These are phyloP conservation scores for Psilocybe cubensis DNA, from an alignment of 768 basidiomycete genomes.

Conservation along the genomic window DNA sequence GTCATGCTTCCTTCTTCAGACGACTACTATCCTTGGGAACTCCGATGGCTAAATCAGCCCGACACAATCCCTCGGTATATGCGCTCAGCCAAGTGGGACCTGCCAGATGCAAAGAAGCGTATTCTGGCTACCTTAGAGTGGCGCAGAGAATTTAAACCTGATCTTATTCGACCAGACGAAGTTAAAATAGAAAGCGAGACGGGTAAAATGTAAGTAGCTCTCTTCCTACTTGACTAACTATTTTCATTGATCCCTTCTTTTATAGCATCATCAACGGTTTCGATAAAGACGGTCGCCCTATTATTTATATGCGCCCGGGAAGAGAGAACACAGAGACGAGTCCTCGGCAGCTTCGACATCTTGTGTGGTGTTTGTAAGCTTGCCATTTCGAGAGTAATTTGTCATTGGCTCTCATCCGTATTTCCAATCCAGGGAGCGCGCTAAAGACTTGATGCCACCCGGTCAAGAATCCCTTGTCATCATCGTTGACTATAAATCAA, in stretches of 20 bases:
- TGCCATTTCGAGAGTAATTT: not conserved
- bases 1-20: constrained; percentile 68
- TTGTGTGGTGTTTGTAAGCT: constrained; percentile 85
- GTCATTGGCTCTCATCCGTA: not conserved
- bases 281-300: constrained; percentile 84
- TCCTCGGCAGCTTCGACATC: constrained; percentile 80
- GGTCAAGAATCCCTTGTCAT: constrained; percentile 85
- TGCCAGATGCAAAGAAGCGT: constrained; percentile 75
- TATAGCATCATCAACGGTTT: constrained; percentile 81
- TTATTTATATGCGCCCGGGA: constrained; percentile 88
- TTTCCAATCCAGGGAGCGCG: constrained; percentile 65
- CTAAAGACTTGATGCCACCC: constrained; percentile 86
- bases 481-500: constrained; percentile 84
- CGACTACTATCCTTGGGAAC: constrained; percentile 77
- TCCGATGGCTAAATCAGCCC: constrained; percentile 70
- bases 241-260: not conserved
- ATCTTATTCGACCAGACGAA: constrained; percentile 81
- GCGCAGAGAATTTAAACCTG: constrained; percentile 85
- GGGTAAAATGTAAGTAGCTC: constrained; percentile 76
- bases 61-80: constrained; percentile 79
- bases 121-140: constrained; percentile 82
- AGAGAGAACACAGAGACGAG: constrained; percentile 82
- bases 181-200: constrained; percentile 81
- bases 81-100: constrained; percentile 85
- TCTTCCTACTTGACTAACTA: not conserved